phyloP scores from a whole-genome alignment of 2,329 filamentous ascomycete species.

The Phyllosticta paracitricarpa region DNA sequence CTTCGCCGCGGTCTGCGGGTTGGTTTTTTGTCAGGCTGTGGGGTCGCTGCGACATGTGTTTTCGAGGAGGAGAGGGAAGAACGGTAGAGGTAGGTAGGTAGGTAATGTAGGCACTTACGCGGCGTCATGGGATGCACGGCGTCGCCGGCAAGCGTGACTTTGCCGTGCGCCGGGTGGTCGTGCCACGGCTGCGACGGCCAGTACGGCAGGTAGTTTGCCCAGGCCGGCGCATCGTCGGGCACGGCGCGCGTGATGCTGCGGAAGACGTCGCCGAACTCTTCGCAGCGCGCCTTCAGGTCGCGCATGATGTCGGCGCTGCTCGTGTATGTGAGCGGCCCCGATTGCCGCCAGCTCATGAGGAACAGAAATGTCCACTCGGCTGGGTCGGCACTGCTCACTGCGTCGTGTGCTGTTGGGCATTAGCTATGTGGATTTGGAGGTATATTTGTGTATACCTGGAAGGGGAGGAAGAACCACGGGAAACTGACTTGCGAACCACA shows the following conservation, averaged over 20 bases:
- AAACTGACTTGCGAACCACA: slow-evolving; percentile 5
- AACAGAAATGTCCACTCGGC: slow-evolving; percentile 38
- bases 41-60: background rate
- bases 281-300: slow-evolving; percentile 28
- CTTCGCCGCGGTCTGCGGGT: slow-evolving; percentile 34
- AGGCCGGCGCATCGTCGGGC: slow-evolving; percentile 22
- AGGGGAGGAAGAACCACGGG: slow-evolving; percentile 23
- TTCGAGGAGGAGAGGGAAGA: no score
- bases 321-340: slow-evolving; percentile 17
- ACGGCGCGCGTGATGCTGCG: slow-evolving; percentile 30
- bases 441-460: background rate
- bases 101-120: slow-evolving; percentile 10
- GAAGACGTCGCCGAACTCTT: slow-evolving; percentile 27
- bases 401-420: slow-evolving; percentile 6
- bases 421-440: background rate
- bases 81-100: background rate
- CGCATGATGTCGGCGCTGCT: slow-evolving; percentile 15
- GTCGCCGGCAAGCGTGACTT: slow-evolving; percentile 30
- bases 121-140: slow-evolving; percentile 34
- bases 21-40: background rate
- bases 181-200: slow-evolving; percentile 27
- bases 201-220: slow-evolving; percentile 26
- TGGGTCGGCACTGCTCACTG: slow-evolving; percentile 26
- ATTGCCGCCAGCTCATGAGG: slow-evolving; percentile 39
- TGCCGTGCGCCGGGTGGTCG: slow-evolving; percentile 19